A percentile compares a stretch with the other conserved stretches of the same genome.
Conservation (phyloP, 1,139 yeast genomes). For the Zygosaccharomyces pseudobailii region DNA sequence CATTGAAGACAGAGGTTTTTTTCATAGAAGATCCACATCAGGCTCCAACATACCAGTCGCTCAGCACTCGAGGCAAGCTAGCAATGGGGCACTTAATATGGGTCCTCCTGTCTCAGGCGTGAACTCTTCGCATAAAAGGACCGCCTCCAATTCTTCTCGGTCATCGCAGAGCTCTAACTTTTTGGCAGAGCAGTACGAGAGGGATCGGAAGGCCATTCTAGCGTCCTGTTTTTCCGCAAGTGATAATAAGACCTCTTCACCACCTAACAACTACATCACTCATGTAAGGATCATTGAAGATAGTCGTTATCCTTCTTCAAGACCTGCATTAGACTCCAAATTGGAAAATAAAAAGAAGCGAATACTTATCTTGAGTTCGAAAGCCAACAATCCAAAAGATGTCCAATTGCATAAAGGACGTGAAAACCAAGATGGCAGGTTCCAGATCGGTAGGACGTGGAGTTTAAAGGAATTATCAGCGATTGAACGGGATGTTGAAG, state of each 20-base stretch:
- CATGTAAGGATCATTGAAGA: conserved; percentile 57
- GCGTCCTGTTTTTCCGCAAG: conserved; percentile 43
- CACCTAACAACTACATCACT: conserved; percentile 50
- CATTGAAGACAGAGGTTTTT: conserved; percentile 22
- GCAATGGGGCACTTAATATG: conserved; percentile 7
- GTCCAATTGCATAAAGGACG: conserved; percentile 83
- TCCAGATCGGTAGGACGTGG: conserved; percentile 95
- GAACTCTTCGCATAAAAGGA: conserved; percentile 21
- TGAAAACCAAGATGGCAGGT: conserved; percentile 63
- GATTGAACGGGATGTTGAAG: conserved; percentile 49
- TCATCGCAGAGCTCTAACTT: conserved; percentile 33
- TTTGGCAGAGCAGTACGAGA: conserved; percentile 49
- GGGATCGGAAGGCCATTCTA: conserved; percentile 43
- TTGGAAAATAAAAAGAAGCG: conserved; percentile 43
- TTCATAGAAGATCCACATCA: conserved; percentile 19
- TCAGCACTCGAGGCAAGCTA: conserved; percentile 11
- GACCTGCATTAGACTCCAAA: conserved; percentile 42
- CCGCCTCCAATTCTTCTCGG: conserved; percentile 28
- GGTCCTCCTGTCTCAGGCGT: conserved; percentile 21
- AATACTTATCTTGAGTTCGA: conserved; percentile 42
- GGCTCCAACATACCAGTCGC: conserved; percentile 12
- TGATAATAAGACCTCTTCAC: conserved; percentile 36
- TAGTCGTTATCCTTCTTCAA: conserved; percentile 42
- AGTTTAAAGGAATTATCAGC: conserved; percentile 64
- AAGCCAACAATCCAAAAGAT: conserved; percentile 51